Percentiles rank a stretch among this genome's conserved stretches.
These are phyloP conservation scores for Pseudomassariella vexata DNA, from an alignment of 2,329 filamentous ascomycete species.

Conservation along the genomic window DNA sequence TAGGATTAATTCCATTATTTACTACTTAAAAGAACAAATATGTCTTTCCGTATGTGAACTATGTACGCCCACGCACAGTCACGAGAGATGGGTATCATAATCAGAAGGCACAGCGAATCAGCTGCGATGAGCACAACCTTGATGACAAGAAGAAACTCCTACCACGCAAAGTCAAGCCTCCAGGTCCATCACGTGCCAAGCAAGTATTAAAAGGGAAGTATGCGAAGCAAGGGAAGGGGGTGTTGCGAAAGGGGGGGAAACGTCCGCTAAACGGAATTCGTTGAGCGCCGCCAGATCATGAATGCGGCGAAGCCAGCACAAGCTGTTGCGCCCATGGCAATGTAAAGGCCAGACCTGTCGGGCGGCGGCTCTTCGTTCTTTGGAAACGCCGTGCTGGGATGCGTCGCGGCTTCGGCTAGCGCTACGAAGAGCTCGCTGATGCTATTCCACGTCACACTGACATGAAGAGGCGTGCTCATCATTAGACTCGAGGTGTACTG, in stretches of 20 bases:
- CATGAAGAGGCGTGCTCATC: slow-evolving; percentile 88
- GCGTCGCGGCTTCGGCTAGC: slow-evolving; percentile 85
- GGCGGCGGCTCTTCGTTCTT: slow-evolving; percentile 81
- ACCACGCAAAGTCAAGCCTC: no score
- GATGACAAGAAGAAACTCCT: no score
- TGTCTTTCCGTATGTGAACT: no score
- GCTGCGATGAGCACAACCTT: no score
- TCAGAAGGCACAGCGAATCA: no score
- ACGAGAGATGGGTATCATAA: no score
- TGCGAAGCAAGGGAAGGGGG: background rate
- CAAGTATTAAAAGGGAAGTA: slow-evolving; percentile 2
- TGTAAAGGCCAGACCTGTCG: slow-evolving; percentile 79
- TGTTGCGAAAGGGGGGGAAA: background rate
- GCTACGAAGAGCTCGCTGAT: slow-evolving; percentile 91
- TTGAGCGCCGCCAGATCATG: slow-evolving; percentile 59
- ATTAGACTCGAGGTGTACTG: slow-evolving; percentile 79
- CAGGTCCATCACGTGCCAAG: slow-evolving; percentile 3
- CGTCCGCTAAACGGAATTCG: slow-evolving; percentile 31
- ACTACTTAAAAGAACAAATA: no score
- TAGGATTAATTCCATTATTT: no score
- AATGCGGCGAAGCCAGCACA: slow-evolving; percentile 58
- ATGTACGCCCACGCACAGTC: no score
- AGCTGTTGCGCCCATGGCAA: slow-evolving; percentile 70
- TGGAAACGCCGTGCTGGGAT: slow-evolving; percentile 82
- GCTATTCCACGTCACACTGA: slow-evolving; percentile 89